These are phyloP conservation scores for Didymella exigua DNA, from an alignment of 2,329 filamentous ascomycete genomes.

Conservation along the genomic window DNA sequence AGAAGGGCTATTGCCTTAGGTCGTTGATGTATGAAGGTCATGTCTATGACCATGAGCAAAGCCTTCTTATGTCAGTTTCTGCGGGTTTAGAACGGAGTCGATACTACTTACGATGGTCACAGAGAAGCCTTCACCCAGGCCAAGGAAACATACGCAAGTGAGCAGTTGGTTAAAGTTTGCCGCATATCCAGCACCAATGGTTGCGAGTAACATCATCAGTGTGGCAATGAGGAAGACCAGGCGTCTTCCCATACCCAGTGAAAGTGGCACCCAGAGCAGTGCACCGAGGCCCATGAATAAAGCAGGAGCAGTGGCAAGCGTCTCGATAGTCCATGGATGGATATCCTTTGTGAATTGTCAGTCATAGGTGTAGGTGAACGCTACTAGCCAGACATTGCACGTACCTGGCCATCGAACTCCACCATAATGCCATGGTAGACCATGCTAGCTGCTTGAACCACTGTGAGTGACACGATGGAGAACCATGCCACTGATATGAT, in stretches of 20 bases:
- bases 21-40: conserved; percentile 50
- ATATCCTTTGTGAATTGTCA: conserved; percentile 20
- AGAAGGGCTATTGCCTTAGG: conserved; percentile 43
- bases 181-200: conserved; percentile 35
- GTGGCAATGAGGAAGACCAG: conserved; percentile 45
- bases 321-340: conserved; percentile 32
- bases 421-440: conserved; percentile 18
- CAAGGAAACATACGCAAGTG: conserved; percentile 40
- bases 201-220: conserved; percentile 34
- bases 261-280: conserved; percentile 48
- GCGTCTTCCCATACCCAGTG: conserved; percentile 47
- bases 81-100: background rate
- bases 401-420: conserved; percentile 25
- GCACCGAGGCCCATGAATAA: conserved; percentile 47
- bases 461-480: conserved; percentile 22
- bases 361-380: background rate
- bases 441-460: conserved; percentile 27
- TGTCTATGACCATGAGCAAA: conserved; percentile 47
- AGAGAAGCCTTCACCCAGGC: conserved; percentile 41
- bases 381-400: background rate
- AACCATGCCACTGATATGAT: conserved; percentile 25
- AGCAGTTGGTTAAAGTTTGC: conserved; percentile 36
- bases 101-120: conserved; percentile 34
- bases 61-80: conserved; percentile 27
- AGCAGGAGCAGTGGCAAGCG: conserved; percentile 36